Percentiles rank a stretch among this genome's conserved stretches.
Evolutionary conservation across 2,329 filamentous ascomycete species (phyloP).

Genomic region (Helotiales sp.): DNA sequence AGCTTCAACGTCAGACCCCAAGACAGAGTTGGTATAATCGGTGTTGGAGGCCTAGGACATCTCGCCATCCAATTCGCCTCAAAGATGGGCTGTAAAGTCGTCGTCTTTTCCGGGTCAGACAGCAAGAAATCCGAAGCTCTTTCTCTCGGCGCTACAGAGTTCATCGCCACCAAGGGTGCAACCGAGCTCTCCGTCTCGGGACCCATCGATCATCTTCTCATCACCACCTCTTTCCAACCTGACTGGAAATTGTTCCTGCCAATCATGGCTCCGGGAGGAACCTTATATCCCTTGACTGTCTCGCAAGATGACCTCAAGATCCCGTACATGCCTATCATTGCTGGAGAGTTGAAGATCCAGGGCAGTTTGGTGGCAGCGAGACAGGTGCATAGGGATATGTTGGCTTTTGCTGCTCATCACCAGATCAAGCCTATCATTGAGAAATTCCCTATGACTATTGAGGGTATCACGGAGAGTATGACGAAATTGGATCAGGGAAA

Average conservation of each 20-base stretch:
- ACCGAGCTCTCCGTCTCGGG: conserved; percentile 31
- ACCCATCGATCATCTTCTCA: conserved; percentile 33
- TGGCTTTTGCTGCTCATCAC: conserved; percentile 58
- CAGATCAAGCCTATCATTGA: conserved; percentile 60
- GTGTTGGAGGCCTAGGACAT: conserved; percentile 62
- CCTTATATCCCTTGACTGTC: conserved; percentile 65
- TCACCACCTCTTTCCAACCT: conserved; percentile 33
- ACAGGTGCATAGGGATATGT: conserved; percentile 58
- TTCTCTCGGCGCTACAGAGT: conserved; percentile 59
- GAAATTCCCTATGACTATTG: conserved; percentile 54
- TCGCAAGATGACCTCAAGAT: conserved; percentile 47
- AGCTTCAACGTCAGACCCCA: conserved; percentile 37
- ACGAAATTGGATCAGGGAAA: conserved; percentile 57
- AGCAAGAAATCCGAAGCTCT: conserved; percentile 64
- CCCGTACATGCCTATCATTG: conserved; percentile 32
- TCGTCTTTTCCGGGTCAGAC: conserved; percentile 58
- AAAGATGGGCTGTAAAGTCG: conserved; percentile 61
- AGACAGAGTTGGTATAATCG: conserved; percentile 44
- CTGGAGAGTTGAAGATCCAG: conserved; percentile 29
- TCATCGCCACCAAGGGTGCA: conserved; percentile 51
- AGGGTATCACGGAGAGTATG: conserved; percentile 50
- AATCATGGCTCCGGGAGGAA: conserved; percentile 58
- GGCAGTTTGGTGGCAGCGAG: conserved; percentile 32
- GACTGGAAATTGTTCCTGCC: conserved; percentile 66
- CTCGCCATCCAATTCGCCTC: conserved; percentile 62